These are phyloP conservation scores for Cocos nucifera DNA, from an alignment of 176 grass and related monocot species.

Conservation along the genomic window DNA sequence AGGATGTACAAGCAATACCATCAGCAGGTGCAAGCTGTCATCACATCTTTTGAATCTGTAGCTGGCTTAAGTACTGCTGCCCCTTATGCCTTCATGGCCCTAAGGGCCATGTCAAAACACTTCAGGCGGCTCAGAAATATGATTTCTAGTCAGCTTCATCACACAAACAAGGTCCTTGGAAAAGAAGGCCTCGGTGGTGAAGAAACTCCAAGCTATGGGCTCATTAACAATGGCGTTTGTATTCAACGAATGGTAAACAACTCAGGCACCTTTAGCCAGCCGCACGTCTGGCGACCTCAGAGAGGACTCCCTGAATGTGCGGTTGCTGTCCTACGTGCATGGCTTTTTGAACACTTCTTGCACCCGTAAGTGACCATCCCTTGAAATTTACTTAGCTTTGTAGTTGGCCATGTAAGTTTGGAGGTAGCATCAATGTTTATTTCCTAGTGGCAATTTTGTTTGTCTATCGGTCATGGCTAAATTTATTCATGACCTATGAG, in stretches of 20 bases:
- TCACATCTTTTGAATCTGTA: conserved; percentile 12
- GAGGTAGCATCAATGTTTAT: too few species aligned
- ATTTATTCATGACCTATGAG: too few species aligned
- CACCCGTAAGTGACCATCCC: conserved; percentile 7
- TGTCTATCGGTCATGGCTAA: too few species aligned
- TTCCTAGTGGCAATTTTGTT: too few species aligned
- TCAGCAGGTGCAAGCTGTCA: conserved; percentile 14
- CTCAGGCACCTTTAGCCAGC: background rate
- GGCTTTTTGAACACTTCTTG: conserved; percentile 20
- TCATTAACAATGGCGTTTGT: background rate
- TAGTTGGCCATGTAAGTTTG: too few species aligned
- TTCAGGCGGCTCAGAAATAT: conserved; percentile 1
- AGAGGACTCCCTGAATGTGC: conserved; percentile 14
- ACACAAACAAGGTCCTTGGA: background rate
- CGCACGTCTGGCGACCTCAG: conserved; percentile 10
- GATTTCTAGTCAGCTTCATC: conserved; percentile 4
- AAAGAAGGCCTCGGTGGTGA: background rate
- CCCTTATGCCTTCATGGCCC: conserved; percentile 4
- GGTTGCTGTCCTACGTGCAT: conserved; percentile 7
- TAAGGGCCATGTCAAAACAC: conserved; percentile 12
- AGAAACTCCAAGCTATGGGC: background rate
- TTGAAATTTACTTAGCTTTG: too few species aligned
- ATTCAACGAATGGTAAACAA: background rate
- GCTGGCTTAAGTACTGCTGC: background rate
- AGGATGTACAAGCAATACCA: conserved; percentile 16